Evolutionary conservation across 345 rosid species (phyloP).

Genomic region (Salix suchowensis): DNA sequence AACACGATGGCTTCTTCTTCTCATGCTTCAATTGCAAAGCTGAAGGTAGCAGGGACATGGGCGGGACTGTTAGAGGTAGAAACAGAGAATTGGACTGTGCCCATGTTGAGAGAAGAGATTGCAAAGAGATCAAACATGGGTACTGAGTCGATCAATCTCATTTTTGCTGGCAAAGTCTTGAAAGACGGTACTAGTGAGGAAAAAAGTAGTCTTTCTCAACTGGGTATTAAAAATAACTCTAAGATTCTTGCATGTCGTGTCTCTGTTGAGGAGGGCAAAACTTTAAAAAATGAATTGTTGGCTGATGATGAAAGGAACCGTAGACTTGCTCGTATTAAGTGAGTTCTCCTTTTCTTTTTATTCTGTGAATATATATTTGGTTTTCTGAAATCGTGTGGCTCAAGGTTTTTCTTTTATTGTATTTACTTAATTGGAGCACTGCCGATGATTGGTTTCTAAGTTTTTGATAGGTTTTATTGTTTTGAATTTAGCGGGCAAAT

Average conservation of each 20-base stretch:
- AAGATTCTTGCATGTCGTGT: conserved; percentile 67
- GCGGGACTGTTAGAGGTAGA: conserved; percentile 72
- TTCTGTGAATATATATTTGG: not conserved
- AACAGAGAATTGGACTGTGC: conserved; percentile 70
- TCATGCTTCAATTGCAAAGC: conserved; percentile 45
- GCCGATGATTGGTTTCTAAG: not conserved
- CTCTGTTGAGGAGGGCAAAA: conserved; percentile 60
- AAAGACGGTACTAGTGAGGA: conserved; percentile 53
- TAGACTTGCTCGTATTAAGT: conserved; percentile 73
- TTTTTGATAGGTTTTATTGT: no score
- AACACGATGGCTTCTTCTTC: not conserved
- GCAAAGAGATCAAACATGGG: conserved; percentile 55
- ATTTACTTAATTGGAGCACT: not conserved
- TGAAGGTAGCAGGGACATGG: conserved; percentile 91
- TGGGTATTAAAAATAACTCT: conserved; percentile 68
- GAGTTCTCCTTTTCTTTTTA: conserved; percentile 15
- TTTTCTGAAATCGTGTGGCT: not conserved
- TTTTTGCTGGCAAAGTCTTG: conserved; percentile 70
- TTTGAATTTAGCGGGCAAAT: not conserved
- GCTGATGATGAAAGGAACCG: conserved; percentile 77
- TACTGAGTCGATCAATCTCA: conserved; percentile 62
- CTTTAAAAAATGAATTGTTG: conserved; percentile 43
- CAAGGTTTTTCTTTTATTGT: not conserved
- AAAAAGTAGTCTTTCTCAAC: conserved; percentile 34
- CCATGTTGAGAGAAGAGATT: conserved; percentile 68